Percentiles rank a stretch among this genome's conserved stretches.
phyloP scores from a whole-genome alignment of 108 stramenopile species.

The Nitzschia inconspicua region DNA sequence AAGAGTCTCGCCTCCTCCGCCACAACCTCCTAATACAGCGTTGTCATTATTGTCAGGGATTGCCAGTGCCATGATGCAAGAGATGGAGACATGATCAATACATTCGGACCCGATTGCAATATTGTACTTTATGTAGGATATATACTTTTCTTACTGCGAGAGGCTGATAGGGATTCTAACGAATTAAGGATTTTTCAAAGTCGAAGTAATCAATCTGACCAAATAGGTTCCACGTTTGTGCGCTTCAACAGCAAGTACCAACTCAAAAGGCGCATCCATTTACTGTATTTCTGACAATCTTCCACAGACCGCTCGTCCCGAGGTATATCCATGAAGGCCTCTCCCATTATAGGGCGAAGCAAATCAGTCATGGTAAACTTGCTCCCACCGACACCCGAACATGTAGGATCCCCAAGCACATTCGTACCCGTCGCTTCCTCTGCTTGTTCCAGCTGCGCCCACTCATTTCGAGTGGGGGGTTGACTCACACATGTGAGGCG shows the following conservation, averaged over 20 bases:
- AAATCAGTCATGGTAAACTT: constrained; percentile 62
- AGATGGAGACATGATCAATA: not conserved
- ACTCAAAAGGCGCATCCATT: constrained; percentile 57
- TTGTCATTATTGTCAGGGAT: constrained; percentile 13
- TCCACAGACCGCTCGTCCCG: constrained; percentile 44
- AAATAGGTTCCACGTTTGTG: constrained; percentile 44
- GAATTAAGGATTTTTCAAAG: not conserved
- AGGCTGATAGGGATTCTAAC: not conserved
- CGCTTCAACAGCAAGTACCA: constrained; percentile 67
- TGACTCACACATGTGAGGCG: constrained; percentile 19
- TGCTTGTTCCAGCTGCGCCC: constrained; percentile 52
- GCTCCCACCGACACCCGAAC: constrained; percentile 43
- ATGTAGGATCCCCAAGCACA: constrained; percentile 55
- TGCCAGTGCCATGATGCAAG: constrained; percentile 8
- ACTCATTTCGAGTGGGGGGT: constrained; percentile 56
- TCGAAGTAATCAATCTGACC: too few relatives aligned
- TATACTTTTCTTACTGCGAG: not conserved
- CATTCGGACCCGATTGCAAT: not conserved
- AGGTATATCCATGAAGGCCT: constrained; percentile 38
- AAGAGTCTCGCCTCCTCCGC: too few relatives aligned
- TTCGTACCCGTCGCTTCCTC: constrained; percentile 48
- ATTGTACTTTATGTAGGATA: not conserved
- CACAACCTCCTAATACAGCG: too few relatives aligned
- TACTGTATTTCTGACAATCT: constrained; percentile 38
- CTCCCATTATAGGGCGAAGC: constrained; percentile 59